Evolutionary conservation across 2,329 filamentous ascomycete species (phyloP), one percentile per base, ranked within the genome.

Genomic region (Cladophialophora immunda): DNA sequence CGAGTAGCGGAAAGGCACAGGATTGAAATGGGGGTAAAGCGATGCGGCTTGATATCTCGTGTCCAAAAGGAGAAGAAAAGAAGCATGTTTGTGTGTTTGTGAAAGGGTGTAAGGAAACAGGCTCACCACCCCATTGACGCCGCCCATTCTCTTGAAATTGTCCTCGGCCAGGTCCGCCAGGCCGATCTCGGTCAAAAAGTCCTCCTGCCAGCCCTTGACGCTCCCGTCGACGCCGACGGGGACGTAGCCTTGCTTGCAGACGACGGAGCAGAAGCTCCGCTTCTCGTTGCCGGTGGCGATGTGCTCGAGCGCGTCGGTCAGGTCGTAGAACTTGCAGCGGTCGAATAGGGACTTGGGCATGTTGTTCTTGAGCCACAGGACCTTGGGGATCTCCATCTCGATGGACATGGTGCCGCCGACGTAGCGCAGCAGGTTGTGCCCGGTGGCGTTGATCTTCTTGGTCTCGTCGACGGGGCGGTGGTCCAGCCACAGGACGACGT

Each of bases 341-440:
- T 90, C 89, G 75, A 98, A 99, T 17, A 95, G 84, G 74, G 97
- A 92, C 63, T 91, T 86, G 2, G 95, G 91, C 95, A 99, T 98
- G 81, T 98, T 88, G 80, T 97, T 97, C 86, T 98, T 98, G 76
- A 99, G 86, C 95, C 95, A 99, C 65, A 98, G 85, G 1, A 97
- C 92, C 82, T 99, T 99, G 70, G 95, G 95, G 64, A 99, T 96
- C 79, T 99, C 95, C 95, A 99, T 99, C 84, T 99, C 95, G 71
- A 97, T 94, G 78, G 93, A 97, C 95, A 99, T 99, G 78, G 91
- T 94, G 70, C 95, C 95, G 73, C 95, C 95, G 19, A 99, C 95
- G 77, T 99, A 99, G 75, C 93, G 91, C 66, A 99, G 87, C 62
- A 99, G 84, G 79, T 96, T 95, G 83, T 99, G 95, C 61, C 90